Base-by-base conservation (phyloP, 2,329 filamentous ascomycete genomes). In the Trichophyton equinum region DNA sequence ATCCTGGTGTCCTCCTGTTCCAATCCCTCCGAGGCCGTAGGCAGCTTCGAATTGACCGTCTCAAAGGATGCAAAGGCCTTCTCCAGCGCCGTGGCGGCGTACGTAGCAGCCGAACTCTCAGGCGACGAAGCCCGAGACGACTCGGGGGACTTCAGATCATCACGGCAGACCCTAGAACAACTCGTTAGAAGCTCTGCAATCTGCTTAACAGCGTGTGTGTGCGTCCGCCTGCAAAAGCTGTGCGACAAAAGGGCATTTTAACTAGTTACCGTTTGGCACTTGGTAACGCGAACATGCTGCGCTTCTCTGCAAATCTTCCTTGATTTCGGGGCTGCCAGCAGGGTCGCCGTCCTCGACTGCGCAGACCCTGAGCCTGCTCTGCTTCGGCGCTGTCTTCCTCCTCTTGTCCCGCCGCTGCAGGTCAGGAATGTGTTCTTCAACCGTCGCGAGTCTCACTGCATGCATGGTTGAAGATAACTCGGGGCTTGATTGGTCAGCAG, bases 71-170 rank as follows among this genome's bases (percentile, higher is more conserved):
- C 46, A 44, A 62, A 65, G 36, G 53, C 61, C 18, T 61, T 60
- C 47, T 58, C 57, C 38, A 64, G 49, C 3, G 61, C 62, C 8
- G 60, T 58, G 27, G 61, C 58, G 33, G 64, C 59, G 30, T 66
- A 62, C 42, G 59, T 58, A 11, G 55, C 63, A 18, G 63, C 56
- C 20, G 59, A 27, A 56, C 27, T 58, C 57, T 64, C 46, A 2
- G 64, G 62, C 11, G 63, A 64, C 6, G 60, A 59, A 44, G 62
- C 60, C 20, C 63, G 62, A 20, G 64, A 65, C 25, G 62, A 62
- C 30, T 20, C 42, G 1, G 61, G 57, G 33, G 63, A 62, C 6
- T 60, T 51, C 20, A 66, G 59, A 36, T 66, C 64, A 46, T 61
- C 55, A 15, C 64, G 64, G 22, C 64, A 61, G 22, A 66, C 64